These are phyloP conservation scores for Thalassiosira livingstoniorum DNA, from an alignment of 352 stramenopile genomes.

Conservation along the genomic window DNA sequence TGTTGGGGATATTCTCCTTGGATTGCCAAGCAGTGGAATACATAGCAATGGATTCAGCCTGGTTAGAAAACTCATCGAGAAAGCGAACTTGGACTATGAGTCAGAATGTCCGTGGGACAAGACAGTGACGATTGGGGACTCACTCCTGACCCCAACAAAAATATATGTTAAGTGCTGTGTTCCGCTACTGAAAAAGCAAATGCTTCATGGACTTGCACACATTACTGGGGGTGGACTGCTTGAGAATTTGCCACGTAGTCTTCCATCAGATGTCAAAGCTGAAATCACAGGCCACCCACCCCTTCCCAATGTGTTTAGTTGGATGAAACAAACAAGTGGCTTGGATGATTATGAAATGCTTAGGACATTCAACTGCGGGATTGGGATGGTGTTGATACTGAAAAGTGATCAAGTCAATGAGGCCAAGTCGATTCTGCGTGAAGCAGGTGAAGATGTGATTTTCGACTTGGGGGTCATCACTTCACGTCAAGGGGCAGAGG, in stretches of 20 bases:
- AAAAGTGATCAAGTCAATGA: slow-evolving; percentile 90
- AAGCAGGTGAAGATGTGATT: slow-evolving; percentile 89
- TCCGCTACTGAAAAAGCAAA: slow-evolving; percentile 75
- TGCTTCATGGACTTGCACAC: slow-evolving; percentile 93
- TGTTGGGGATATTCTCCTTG: slow-evolving; percentile 93
- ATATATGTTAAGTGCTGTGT: slow-evolving; percentile 95
- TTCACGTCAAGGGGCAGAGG: slow-evolving; percentile 64
- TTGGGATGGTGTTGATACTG: slow-evolving; percentile 98
- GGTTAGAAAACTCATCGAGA: slow-evolving; percentile 95
- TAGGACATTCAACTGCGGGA: slow-evolving; percentile 98
- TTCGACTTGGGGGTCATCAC: slow-evolving; percentile 91
- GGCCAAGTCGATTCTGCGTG: slow-evolving; percentile 88
- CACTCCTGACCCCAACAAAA: slow-evolving; percentile 95
- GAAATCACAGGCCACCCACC: slow-evolving; percentile 90
- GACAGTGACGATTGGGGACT: slow-evolving; percentile 91
- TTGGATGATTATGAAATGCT: slow-evolving; percentile 95
- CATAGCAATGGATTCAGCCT: slow-evolving; percentile 99
- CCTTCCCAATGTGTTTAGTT: slow-evolving; percentile 97
- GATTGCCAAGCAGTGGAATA: slow-evolving; percentile 94
- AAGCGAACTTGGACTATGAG: slow-evolving; percentile 87
- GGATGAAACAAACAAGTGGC: slow-evolving; percentile 91
- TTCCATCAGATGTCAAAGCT: slow-evolving; percentile 91
- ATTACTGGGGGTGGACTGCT: slow-evolving; percentile 98
- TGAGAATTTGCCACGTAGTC: slow-evolving; percentile 97
- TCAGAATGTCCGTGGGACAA: slow-evolving; percentile 85